Evolutionary conservation across 2,329 filamentous ascomycete species (phyloP).

Genomic region (Aspergillus phoenicis): DNA sequence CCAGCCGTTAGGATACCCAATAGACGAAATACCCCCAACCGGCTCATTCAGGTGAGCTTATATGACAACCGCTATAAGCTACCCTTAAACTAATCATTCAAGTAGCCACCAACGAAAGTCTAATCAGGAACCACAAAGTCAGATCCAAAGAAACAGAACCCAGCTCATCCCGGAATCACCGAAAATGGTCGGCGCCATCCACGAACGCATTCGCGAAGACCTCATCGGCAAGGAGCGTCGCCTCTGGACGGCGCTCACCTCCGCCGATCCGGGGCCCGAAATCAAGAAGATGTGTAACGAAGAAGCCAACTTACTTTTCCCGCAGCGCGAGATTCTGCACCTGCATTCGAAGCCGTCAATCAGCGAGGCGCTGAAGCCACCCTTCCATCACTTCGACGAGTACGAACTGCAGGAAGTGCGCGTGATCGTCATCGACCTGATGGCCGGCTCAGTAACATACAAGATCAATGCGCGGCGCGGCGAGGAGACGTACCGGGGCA

Average conservation of each 20-base stretch:
- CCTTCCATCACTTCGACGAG: constrained; percentile 41
- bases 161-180: background rate
- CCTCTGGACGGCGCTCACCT: constrained; percentile 42
- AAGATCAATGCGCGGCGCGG: constrained; percentile 33
- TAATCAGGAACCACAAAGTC: background rate
- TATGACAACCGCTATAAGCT: too few species aligned
- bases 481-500: constrained; percentile 31
- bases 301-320: constrained; percentile 38
- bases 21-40: too few species aligned
- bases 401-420: constrained; percentile 21
- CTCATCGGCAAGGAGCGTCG: constrained; percentile 39
- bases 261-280: constrained; percentile 38
- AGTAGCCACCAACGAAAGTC: background rate
- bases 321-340: constrained; percentile 35
- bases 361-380: constrained; percentile 30
- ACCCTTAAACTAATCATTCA: background rate
- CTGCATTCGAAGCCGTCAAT: constrained; percentile 32
- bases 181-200: constrained; percentile 37
- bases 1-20: too few species aligned
- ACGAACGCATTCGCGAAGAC: constrained; percentile 42
- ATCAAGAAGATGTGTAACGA: constrained; percentile 36
- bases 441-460: constrained; percentile 41
- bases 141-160: background rate
- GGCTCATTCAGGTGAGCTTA: too few species aligned
- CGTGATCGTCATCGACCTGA: constrained; percentile 39